Conservation (phyloP, 202 grass and related monocot species). For the Musa balbisiana region DNA sequence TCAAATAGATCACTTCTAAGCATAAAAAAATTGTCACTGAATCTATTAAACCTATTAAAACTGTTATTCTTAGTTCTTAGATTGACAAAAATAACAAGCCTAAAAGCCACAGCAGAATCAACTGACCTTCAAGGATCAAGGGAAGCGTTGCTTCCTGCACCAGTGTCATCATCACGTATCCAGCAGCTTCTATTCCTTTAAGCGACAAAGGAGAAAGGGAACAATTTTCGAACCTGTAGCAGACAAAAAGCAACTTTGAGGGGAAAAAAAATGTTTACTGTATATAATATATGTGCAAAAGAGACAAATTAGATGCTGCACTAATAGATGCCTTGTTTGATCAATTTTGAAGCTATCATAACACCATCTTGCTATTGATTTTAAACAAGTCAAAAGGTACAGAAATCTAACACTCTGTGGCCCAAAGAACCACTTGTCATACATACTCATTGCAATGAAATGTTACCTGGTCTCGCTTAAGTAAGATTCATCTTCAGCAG, state of each 20-base stretch:
- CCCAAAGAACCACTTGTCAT: background rate
- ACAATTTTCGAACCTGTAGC: slow-evolving; percentile 80
- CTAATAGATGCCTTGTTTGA: too few relatives aligned
- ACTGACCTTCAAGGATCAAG: slow-evolving; percentile 78
- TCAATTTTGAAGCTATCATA: too few relatives aligned
- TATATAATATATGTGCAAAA: too few relatives aligned
- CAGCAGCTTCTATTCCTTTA: slow-evolving; percentile 72
- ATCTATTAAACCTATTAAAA: slow-evolving; percentile 1
- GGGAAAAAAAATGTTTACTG: background rate
- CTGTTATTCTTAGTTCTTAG: background rate
- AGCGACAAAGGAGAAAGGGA: slow-evolving; percentile 60
- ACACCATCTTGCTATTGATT: background rate
- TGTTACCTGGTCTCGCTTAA: slow-evolving; percentile 74
- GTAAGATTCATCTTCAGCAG: slow-evolving; percentile 58
- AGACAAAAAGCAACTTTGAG: slow-evolving; percentile 12
- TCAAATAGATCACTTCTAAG: background rate
- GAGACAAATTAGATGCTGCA: too few relatives aligned
- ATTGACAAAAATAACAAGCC: background rate
- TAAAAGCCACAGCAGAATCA: background rate
- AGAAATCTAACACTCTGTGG: background rate
- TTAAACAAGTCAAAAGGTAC: background rate
- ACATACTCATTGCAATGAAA: background rate
- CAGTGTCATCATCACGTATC: slow-evolving; percentile 91
- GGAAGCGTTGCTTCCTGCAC: slow-evolving; percentile 97
- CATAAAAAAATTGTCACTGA: background rate